Percentiles rank a stretch among this genome's conserved stretches.
These are phyloP conservation scores for Sporothrix mexicana DNA, from an alignment of 2,329 filamentous ascomycete species.

Conservation along the genomic window DNA sequence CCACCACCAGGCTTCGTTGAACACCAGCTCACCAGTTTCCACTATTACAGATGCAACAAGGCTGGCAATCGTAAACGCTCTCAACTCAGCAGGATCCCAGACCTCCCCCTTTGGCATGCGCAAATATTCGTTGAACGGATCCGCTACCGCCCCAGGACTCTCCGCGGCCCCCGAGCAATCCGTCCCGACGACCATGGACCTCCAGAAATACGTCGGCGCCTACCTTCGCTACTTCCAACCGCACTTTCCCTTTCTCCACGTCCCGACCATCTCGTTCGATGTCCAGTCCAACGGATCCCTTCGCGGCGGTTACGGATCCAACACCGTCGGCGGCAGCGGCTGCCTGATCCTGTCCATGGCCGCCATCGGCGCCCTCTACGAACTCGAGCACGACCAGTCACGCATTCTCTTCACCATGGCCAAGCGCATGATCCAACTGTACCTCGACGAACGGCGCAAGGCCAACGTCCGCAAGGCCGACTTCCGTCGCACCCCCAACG, in stretches of 20 bases:
- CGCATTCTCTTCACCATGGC: slow-evolving; percentile 89
- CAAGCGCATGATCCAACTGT: slow-evolving; percentile 93
- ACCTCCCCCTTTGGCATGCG: slow-evolving; percentile 62
- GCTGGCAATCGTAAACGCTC: slow-evolving; percentile 64
- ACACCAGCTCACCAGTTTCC: slow-evolving; percentile 59
- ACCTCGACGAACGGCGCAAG: slow-evolving; percentile 88
- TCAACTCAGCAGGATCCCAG: slow-evolving; percentile 55
- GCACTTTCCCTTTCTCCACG: slow-evolving; percentile 91
- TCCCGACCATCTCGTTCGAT: slow-evolving; percentile 90
- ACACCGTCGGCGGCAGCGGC: slow-evolving; percentile 72
- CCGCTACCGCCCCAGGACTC: slow-evolving; percentile 64
- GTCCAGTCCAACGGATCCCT: slow-evolving; percentile 49
- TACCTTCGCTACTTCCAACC: slow-evolving; percentile 94
- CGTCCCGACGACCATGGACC: slow-evolving; percentile 79
- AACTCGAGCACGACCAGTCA: slow-evolving; percentile 78
- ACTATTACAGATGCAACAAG: slow-evolving; percentile 70
- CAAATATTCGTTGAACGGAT: slow-evolving; percentile 67
- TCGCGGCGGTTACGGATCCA: slow-evolving; percentile 47
- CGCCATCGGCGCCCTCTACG: slow-evolving; percentile 75
- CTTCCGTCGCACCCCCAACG: slow-evolving; percentile 57
- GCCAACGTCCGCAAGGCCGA: slow-evolving; percentile 75
- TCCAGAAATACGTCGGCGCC: slow-evolving; percentile 87
- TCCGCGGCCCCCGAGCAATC: slow-evolving; percentile 70
- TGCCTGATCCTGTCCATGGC: slow-evolving; percentile 89
- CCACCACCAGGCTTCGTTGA: slow-evolving; percentile 50